Evolutionary conservation across 352 stramenopile genomes (phyloP), one percentile per base, ranked within the genome.

Genomic region (Globisporangium alternatum): DNA sequence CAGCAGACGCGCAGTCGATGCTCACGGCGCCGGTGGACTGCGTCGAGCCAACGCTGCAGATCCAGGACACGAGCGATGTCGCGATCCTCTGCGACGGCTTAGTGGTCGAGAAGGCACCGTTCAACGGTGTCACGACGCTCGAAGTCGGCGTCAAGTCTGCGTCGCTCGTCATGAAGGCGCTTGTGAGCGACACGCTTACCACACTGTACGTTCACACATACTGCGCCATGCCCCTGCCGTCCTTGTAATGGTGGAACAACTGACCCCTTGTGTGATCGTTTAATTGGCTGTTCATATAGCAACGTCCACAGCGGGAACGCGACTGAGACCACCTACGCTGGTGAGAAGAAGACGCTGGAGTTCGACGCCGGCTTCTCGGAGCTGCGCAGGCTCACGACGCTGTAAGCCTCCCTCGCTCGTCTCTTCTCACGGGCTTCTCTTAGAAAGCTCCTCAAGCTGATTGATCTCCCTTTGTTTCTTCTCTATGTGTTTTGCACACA

Each of bases 311-410:
- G 62, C 22, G 62, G 55, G 22, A 63, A 64, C 55, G 62, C 47
- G 9, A 58, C 55, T 7, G 44, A 68, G 5, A 44, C 22, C 7
- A 35, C 7, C 10, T 53, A 52, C 53, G 17, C 19, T 5, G 37
- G 45, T 28, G 35, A 5, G 13, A 44, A 37, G 25, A 49, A 49
- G 12, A 19, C 43, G 0, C 19, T 68, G 17, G 54, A 68, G 28
- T 63, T 68, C 28, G 55, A 68, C 62, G 62, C 62, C 19, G 62
- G 62, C 19, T 68, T 68, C 54, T 68, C 62, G 5, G 62, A 68
- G 13, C 48, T 68, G 25, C 47, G n/a, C n/a, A 33, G 10, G 37
- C 65, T 71, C 15, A 53, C 22, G 12, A 51, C 60, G 21, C 33
- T 71, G 65, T 71, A 44, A 30, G 64, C 48, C 19, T 48, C 22